Evolutionary conservation across 768 basidiomycete genomes (phyloP).

Genomic region (Pholiota microspora): DNA sequence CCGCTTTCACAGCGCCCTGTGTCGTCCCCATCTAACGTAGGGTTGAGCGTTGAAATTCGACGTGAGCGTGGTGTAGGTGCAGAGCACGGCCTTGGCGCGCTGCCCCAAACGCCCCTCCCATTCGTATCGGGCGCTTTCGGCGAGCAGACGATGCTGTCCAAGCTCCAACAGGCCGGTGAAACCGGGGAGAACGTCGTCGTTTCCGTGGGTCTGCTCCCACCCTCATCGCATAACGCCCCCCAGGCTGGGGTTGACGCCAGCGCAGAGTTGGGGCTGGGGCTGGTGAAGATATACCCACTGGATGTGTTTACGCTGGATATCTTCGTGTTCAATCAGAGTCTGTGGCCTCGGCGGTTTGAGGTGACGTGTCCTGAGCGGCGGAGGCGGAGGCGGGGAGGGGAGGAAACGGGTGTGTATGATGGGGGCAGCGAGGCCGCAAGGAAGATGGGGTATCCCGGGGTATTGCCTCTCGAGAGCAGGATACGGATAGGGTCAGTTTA

Average conservation of each 20-base stretch:
- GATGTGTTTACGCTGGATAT: conserved; percentile 81
- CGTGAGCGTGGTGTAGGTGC: conserved; percentile 50
- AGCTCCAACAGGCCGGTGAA: conserved; percentile 27
- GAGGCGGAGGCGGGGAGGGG: conserved; percentile 40
- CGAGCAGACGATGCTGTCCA: conserved; percentile 32
- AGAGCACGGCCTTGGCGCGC: conserved; percentile 23
- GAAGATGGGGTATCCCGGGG: conserved; percentile 52
- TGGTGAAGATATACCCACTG: conserved; percentile 63
- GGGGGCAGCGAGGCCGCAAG: conserved; percentile 27
- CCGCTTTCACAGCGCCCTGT: conserved; percentile 59
- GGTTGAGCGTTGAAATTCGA: conserved; percentile 64
- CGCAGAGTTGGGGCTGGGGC: conserved; percentile 25
- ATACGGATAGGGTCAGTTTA: conserved; percentile 73
- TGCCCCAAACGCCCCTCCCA: conserved; percentile 58
- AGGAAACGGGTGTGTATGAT: conserved; percentile 25
- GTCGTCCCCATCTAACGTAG: conserved; percentile 45
- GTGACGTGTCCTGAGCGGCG: conserved; percentile 62
- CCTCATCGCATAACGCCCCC: conserved; percentile 18
- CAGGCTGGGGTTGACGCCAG: no score
- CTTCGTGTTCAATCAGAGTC: conserved; percentile 82
- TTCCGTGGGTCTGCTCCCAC: conserved; percentile 54
- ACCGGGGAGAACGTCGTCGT: conserved; percentile 64
- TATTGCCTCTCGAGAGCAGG: conserved; percentile 75
- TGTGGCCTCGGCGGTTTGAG: conserved; percentile 76
- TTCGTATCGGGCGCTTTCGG: conserved; percentile 43